Evolutionary conservation across 2,329 filamentous ascomycete genomes (phyloP), one percentile per base, ranked within the genome.

Genomic region (Clarireedia monteithiana): DNA sequence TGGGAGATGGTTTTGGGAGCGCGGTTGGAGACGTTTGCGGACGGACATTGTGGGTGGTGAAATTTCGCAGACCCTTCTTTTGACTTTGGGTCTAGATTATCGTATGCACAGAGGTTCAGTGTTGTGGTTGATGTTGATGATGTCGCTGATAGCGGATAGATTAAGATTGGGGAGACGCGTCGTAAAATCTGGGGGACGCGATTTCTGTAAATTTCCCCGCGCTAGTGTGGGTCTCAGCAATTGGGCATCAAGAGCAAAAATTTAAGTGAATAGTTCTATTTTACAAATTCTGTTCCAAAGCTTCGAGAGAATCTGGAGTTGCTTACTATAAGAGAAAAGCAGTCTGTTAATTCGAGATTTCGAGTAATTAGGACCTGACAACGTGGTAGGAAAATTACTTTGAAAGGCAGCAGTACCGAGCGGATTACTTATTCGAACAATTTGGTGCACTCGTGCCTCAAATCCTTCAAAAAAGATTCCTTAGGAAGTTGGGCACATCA

Each of bases 21-120:
- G 58, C 60, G 40, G 64, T 61, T 65, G 60, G 6, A 66, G 60
- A 17, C 51, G 57, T 56, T 61, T 61, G 46, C 58, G 52, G 15
- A 51, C 45, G 50, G 63, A 59, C 65, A 67, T 67, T 5, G 20
- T 57, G 42, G 39, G 2, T 20, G 2, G 20, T 20, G 20, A 20
- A 3, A 20, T 44, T 20, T 23, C 2, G 10, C 5, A 20, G 3
- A 20, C 1, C 5, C 4, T 4, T 7, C 10, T 34, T 26, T 14
- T 34, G 38, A 36, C 24, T 40, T 15, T n/a, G 9, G 3, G 20
- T 50, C 6, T 24, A 14, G 17, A 34, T 15, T 12, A 3, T 6
- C 20, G 24, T 17, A 23, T 40, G 48, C 6, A n/a, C n/a, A 17
- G 30, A 27, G 42, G 17, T 3, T 20, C 14, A 50, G 9, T 7